A percentile compares a stretch with the other conserved stretches of the same genome.
phyloP scores from a whole-genome alignment of 2,329 filamentous ascomycete genomes.

The Colletotrichum coccodes region DNA sequence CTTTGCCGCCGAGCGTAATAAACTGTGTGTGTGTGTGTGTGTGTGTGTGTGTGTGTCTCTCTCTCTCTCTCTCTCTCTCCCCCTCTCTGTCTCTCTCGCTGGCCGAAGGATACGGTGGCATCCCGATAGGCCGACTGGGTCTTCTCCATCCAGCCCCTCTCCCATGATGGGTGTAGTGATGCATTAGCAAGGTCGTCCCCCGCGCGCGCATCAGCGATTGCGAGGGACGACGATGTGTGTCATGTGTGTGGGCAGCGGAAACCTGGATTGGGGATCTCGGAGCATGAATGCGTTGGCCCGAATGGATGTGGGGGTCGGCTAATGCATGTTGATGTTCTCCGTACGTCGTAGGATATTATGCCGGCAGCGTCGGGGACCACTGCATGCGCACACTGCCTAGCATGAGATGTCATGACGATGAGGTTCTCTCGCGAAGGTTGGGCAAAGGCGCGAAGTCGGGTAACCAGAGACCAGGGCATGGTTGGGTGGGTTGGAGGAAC shows the following conservation, averaged over 20 bases:
- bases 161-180: slow-evolving; percentile 17
- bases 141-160: slow-evolving; percentile 20
- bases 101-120: slow-evolving; percentile 13
- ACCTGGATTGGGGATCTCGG: background rate
- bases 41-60: background rate
- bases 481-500: slow-evolving; percentile 5
- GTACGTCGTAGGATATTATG: slow-evolving; percentile 16
- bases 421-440: background rate
- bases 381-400: background rate
- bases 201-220: slow-evolving; percentile 24
- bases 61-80: background rate
- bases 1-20: too few species aligned
- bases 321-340: background rate
- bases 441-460: background rate
- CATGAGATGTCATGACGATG: slow-evolving; percentile 4
- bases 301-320: background rate
- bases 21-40: background rate
- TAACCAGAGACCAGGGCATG: background rate
- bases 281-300: slow-evolving; percentile 25
- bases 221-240: background rate
- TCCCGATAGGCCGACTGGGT: slow-evolving; percentile 23
- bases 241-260: background rate
- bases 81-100: background rate
- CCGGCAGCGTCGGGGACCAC: background rate
- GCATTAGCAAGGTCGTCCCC: slow-evolving; percentile 21